Conservation (phyloP, 371 early-diverging fungal species). For the Mucor velutinosus region DNA sequence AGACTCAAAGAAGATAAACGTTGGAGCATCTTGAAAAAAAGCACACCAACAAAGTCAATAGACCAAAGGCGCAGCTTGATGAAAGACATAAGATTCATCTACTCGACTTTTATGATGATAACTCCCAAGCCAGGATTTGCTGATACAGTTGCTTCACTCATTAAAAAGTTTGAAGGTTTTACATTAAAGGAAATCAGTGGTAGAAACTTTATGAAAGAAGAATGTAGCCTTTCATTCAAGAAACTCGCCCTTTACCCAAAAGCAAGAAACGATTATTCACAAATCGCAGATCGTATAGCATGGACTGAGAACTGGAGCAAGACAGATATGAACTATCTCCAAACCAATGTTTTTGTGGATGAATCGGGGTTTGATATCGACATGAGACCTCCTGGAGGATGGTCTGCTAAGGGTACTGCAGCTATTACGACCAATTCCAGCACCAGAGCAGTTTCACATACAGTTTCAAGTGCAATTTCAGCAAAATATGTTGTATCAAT, state of each 20-base stretch:
- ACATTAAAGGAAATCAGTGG: neutral
- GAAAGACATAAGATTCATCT: slow-evolving; percentile 17
- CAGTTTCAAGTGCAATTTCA: no score
- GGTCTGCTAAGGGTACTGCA: slow-evolving; percentile 19
- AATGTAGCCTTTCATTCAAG: slow-evolving; percentile 15
- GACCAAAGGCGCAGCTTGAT: slow-evolving; percentile 15
- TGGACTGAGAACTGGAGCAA: slow-evolving; percentile 3
- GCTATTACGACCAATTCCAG: slow-evolving; percentile 16
- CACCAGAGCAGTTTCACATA: no score
- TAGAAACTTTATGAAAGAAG: no score
- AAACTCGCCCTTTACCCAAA: neutral
- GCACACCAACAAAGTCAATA: slow-evolving; percentile 19
- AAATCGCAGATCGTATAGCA: neutral
- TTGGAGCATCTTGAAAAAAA: slow-evolving; percentile 16
- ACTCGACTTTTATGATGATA: no score
- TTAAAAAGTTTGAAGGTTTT: slow-evolving; percentile 13
- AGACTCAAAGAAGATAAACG: slow-evolving; percentile 16
- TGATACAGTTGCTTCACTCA: slow-evolving; percentile 18
- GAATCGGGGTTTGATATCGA: slow-evolving; percentile 22
- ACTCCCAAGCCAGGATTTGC: slow-evolving; percentile 8
- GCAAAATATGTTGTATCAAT: no score
- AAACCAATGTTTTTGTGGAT: slow-evolving; percentile 20
- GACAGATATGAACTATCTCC: slow-evolving; percentile 18
- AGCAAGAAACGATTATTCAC: slow-evolving; percentile 7
- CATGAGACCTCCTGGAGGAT: slow-evolving; percentile 11